These are phyloP conservation scores for Russula sp. DNA, from an alignment of 768 basidiomycete species.

Conservation along the genomic window DNA sequence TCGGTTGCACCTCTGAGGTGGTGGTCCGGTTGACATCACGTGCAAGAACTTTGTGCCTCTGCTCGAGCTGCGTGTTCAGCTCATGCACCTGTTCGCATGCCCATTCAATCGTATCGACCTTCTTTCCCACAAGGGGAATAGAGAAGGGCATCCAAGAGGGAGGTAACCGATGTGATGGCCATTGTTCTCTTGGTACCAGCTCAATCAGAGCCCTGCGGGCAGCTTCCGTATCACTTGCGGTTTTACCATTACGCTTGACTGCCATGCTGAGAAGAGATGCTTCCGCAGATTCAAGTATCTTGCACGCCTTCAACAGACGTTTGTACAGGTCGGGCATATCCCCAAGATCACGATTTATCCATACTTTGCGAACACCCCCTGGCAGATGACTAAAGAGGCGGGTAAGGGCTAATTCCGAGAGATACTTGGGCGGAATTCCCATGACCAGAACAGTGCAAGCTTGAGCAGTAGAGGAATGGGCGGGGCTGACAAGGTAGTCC, in stretches of 20 bases:
- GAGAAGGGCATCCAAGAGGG: slow-evolving; percentile 44
- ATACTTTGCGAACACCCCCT: slow-evolving; percentile 85
- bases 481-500: slow-evolving; percentile 67
- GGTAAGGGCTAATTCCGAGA: slow-evolving; percentile 61
- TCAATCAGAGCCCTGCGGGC: slow-evolving; percentile 28
- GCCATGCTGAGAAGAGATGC: slow-evolving; percentile 72
- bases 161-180: slow-evolving; percentile 74
- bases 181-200: slow-evolving; percentile 61
- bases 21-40: slow-evolving; percentile 28
- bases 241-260: slow-evolving; percentile 54
- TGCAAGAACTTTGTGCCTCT: slow-evolving; percentile 28
- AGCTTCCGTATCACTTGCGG: slow-evolving; percentile 31
- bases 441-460: slow-evolving; percentile 89
- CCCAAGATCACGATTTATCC: slow-evolving; percentile 88
- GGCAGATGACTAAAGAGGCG: slow-evolving; percentile 75
- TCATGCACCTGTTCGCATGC: slow-evolving; percentile 66
- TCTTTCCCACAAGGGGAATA: slow-evolving; percentile 67
- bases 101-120: slow-evolving; percentile 97
- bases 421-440: slow-evolving; percentile 74
- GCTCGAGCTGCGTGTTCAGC: slow-evolving; percentile 25
- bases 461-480: slow-evolving; percentile 72
- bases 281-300: slow-evolving; percentile 84
- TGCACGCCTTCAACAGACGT: slow-evolving; percentile 62
- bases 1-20: slow-evolving; percentile 22
- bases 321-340: slow-evolving; percentile 82